Conservation (phyloP, 1,139 yeast genomes). For the Williopsis jadinii region DNA sequence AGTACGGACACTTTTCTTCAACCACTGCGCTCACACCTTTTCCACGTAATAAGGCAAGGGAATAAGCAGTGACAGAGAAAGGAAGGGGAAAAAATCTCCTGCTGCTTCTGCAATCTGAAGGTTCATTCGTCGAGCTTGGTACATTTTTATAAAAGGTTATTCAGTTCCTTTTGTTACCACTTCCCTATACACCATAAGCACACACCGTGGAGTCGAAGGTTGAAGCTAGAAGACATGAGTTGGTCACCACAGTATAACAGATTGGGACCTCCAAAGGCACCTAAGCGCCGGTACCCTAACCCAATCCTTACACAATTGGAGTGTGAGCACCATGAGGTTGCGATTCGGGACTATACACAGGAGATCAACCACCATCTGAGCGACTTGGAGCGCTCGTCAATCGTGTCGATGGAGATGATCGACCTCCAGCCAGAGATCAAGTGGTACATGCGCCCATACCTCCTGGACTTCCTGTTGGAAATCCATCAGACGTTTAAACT, state of each 20-base stretch:
- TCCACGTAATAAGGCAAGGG: too few species aligned
- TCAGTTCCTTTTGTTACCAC: too few species aligned
- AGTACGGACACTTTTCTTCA: too few species aligned
- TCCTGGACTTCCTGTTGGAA: slow-evolving; percentile 77
- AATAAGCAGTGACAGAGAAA: too few species aligned
- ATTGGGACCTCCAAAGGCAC: slow-evolving; percentile 22
- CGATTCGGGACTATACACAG: slow-evolving; percentile 17
- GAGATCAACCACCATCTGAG: slow-evolving; percentile 21
- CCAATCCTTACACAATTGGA: slow-evolving; percentile 19
- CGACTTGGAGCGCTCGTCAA: slow-evolving; percentile 28
- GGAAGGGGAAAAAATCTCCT: too few species aligned
- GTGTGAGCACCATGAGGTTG: slow-evolving; percentile 12
- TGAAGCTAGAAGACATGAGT: background rate
- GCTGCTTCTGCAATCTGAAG: too few species aligned
- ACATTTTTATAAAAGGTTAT: too few species aligned
- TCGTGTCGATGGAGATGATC: slow-evolving; percentile 63
- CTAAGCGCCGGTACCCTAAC: slow-evolving; percentile 17
- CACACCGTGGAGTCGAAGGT: too few species aligned
- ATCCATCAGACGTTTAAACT: slow-evolving; percentile 69
- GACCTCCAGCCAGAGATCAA: slow-evolving; percentile 88
- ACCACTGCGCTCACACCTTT: too few species aligned
- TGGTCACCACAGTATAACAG: slow-evolving; percentile 20
- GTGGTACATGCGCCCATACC: slow-evolving; percentile 89
- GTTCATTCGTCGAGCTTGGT: too few species aligned
- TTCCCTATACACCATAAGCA: too few species aligned